Evolutionary conservation across 495 filamentous ascomycete genomes (phyloP), one percentile per base, ranked within the genome.

Genomic region (Podospora comata): DNA sequence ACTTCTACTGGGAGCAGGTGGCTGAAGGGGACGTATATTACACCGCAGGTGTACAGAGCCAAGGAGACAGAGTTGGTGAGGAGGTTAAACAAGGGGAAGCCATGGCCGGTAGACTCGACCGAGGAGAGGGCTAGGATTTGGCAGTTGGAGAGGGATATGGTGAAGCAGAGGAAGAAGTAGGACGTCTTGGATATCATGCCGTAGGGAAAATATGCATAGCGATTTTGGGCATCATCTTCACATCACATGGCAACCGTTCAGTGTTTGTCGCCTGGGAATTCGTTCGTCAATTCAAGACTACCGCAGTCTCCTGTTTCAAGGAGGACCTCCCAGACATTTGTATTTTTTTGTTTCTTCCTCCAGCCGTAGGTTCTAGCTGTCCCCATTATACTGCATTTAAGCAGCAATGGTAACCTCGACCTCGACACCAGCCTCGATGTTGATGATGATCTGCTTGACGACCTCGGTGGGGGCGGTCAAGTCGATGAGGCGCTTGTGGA

Each of bases 401-500:
- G 95, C 94, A 80, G 95, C 95, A 85, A 99, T 99, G 77, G 95
- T 99, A 74, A 99, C 95, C 88, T 99, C 95, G 76, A 99, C 95
- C 89, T 99, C 95, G 80, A 99, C 95, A 87, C 95, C 95, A 70
- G 95, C 95, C 89, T 99, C 95, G 82, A 99, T 98, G 87, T 99
- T 99, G 86, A 98, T 93, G 82, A 99, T 99, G 87, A 99, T 98
- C 88, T 97, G 93, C 90, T 99, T 99, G 82, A 99, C 95, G 69
- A 97, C 92, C 88, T 99, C 95, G 75, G 95, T 99, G 65, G 95
- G 95, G 69, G 95, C 95, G 81, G 94, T 95, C 67, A 98, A 85
- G 85, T 92, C 94, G 73, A 68, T 72, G 30, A 73, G 88, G 79
- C 94, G 92, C 89, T 98, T 98, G 87, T 98, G 93, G 80, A 98